Percentiles rank a stretch among this genome's conserved stretches.
phyloP scores from a whole-genome alignment of 1,284 basidiomycete genomes.

The Sporisorium scitamineum region DNA sequence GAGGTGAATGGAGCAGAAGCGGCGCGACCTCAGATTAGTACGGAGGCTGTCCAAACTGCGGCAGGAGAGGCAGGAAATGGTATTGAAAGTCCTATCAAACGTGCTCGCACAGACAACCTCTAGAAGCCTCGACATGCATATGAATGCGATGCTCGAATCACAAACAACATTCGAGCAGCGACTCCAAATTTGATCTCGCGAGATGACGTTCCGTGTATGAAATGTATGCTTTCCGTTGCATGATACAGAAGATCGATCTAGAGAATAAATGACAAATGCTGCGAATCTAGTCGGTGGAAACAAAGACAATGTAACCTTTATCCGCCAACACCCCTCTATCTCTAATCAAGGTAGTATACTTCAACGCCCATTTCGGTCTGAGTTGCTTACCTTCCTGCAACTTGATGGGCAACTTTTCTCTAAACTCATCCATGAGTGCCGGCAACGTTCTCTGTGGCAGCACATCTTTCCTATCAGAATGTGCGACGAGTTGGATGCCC shows the following conservation, averaged over 20 bases:
- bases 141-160: background rate
- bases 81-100: constrained; percentile 40
- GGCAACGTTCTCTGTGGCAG: constrained; percentile 53
- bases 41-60: background rate
- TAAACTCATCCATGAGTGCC: constrained; percentile 54
- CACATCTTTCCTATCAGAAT: constrained; percentile 53
- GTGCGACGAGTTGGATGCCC: constrained; percentile 53
- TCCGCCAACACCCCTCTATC: constrained; percentile 61
- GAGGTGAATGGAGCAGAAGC: background rate
- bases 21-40: constrained; percentile 6
- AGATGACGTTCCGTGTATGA: background rate
- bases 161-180: background rate
- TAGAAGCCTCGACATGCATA: constrained; percentile 3
- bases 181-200: no score
- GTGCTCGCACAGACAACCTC: constrained; percentile 36
- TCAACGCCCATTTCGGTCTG: constrained; percentile 55
- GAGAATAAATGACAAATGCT: background rate
- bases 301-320: constrained; percentile 50
- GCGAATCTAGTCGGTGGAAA: constrained; percentile 17
- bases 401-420: constrained; percentile 39
- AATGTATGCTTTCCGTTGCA: constrained; percentile 3
- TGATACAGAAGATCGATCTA: background rate
- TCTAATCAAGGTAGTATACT: constrained; percentile 60
- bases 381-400: constrained; percentile 4
- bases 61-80: constrained; percentile 11